Conservation (phyloP, 768 basidiomycete species). For the Amanita jacksonii region DNA sequence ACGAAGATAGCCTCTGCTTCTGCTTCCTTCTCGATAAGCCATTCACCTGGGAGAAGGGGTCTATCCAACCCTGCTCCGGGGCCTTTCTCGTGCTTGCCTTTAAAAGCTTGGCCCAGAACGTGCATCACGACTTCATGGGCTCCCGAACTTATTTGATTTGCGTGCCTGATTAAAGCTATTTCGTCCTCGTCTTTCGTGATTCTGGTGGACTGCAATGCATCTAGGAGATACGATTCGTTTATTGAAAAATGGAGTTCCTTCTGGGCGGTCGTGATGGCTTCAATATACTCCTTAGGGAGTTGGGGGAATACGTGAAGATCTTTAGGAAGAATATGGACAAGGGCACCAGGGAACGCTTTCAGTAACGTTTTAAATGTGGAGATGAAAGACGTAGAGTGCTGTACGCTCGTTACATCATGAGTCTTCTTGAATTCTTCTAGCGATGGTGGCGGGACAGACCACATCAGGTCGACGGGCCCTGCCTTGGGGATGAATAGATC, state of each 20-base stretch:
- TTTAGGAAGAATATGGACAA: slow-evolving; percentile 58
- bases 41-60: slow-evolving; percentile 63
- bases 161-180: slow-evolving; percentile 64
- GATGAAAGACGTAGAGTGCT: slow-evolving; percentile 38
- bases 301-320: slow-evolving; percentile 42
- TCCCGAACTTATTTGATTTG: slow-evolving; percentile 78
- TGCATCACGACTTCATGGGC: slow-evolving; percentile 94
- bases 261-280: slow-evolving; percentile 23
- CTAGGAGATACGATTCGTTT: slow-evolving; percentile 56
- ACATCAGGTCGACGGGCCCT: slow-evolving; percentile 69
- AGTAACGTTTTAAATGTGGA: slow-evolving; percentile 36
- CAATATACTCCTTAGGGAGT: slow-evolving; percentile 33
- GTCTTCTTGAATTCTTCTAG: slow-evolving; percentile 39
- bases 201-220: slow-evolving; percentile 74
- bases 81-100: slow-evolving; percentile 38
- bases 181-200: slow-evolving; percentile 71
- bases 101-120: slow-evolving; percentile 69
- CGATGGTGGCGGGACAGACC: slow-evolving; percentile 77
- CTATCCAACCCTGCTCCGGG: slow-evolving; percentile 34
- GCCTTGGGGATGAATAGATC: slow-evolving; percentile 76
- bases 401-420: slow-evolving; percentile 52
- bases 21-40: slow-evolving; percentile 86
- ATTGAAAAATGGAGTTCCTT: slow-evolving; percentile 24
- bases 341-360: slow-evolving; percentile 40
- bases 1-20: slow-evolving; percentile 94